Evolutionary conservation across 1,284 basidiomycete genomes (phyloP).

Genomic region (Meripilus lineatus): DNA sequence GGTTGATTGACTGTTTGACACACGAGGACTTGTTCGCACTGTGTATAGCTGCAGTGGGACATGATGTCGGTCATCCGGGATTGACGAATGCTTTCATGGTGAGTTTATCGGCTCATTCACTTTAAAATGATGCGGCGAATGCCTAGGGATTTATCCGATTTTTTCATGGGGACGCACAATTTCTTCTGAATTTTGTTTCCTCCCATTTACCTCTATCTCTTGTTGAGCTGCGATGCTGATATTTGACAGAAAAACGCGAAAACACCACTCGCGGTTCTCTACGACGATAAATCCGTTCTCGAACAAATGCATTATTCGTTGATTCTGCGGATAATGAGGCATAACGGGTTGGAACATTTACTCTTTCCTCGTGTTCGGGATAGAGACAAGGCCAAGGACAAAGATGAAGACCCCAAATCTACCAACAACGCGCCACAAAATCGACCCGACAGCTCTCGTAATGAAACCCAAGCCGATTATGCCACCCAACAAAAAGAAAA

Average conservation of each 20-base stretch:
- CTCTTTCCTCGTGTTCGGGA: not conserved
- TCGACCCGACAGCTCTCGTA: slow-evolving; percentile 60
- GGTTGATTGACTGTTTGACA: slow-evolving; percentile 49
- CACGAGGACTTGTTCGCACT: slow-evolving; percentile 78
- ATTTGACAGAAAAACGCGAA: slow-evolving; percentile 79
- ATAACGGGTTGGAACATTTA: slow-evolving; percentile 40
- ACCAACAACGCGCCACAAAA: slow-evolving; percentile 55
- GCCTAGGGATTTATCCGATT: too few species aligned
- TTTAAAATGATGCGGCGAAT: not conserved
- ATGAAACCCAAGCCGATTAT: slow-evolving; percentile 7
- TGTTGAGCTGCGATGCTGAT: too few species aligned
- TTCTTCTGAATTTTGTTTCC: too few species aligned
- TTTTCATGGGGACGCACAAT: too few species aligned
- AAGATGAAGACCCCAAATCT: too few species aligned
- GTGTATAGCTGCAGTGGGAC: slow-evolving; percentile 87
- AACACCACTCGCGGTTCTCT: slow-evolving; percentile 82
- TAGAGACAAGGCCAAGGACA: too few species aligned
- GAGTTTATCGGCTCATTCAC: slow-evolving; percentile 24
- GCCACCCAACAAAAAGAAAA: not conserved
- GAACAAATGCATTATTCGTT: slow-evolving; percentile 92
- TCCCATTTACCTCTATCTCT: not conserved
- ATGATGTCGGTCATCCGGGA: slow-evolving; percentile 94
- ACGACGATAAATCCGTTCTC: slow-evolving; percentile 83
- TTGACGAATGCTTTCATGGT: slow-evolving; percentile 92
- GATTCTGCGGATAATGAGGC: slow-evolving; percentile 74